These are phyloP conservation scores for Amylostereum areolatum DNA, from an alignment of 1,284 basidiomycete genomes.

Conservation along the genomic window DNA sequence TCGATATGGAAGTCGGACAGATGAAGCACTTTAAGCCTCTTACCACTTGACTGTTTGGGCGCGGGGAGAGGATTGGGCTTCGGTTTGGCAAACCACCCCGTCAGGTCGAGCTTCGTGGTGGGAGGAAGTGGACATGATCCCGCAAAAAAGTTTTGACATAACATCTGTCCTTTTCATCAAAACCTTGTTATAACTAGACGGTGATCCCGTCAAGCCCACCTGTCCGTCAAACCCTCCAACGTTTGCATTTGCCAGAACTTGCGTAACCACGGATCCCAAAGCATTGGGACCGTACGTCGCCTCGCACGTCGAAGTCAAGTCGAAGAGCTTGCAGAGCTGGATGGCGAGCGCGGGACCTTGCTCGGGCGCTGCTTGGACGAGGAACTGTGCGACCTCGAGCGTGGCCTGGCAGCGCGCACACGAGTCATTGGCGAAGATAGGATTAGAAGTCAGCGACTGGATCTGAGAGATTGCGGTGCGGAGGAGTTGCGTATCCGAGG, in stretches of 20 bases:
- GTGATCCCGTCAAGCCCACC: slow-evolving; percentile 23
- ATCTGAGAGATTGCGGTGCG: slow-evolving; percentile 49
- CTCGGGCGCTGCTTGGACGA: slow-evolving; percentile 59
- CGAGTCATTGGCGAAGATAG: slow-evolving; percentile 41
- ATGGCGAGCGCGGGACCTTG: slow-evolving; percentile 54
- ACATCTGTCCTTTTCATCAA: slow-evolving; percentile 27
- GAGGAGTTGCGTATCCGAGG: slow-evolving; percentile 37
- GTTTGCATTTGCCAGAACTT: slow-evolving; percentile 62
- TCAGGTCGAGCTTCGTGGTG: slow-evolving; percentile 45
- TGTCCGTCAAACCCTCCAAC: slow-evolving; percentile 67
- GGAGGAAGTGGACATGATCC: slow-evolving; percentile 43
- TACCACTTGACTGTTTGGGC: slow-evolving; percentile 50
- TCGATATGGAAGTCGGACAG: slow-evolving; percentile 78
- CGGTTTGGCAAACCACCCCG: slow-evolving; percentile 56
- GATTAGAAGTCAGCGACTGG: slow-evolving; percentile 42
- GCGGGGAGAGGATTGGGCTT: slow-evolving; percentile 61
- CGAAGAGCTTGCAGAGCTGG: slow-evolving; percentile 55
- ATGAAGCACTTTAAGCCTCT: slow-evolving; percentile 69
- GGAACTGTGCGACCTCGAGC: slow-evolving; percentile 61
- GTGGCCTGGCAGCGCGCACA: slow-evolving; percentile 61
- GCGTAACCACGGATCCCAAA: slow-evolving; percentile 58
- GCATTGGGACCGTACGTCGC: slow-evolving; percentile 39
- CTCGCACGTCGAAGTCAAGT: slow-evolving; percentile 48
- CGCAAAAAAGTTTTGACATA: slow-evolving; percentile 50
- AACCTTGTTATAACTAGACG: neutral